phyloP scores from a whole-genome alignment of 2,329 filamentous ascomycete genomes.

The Bipolaris victoriae region DNA sequence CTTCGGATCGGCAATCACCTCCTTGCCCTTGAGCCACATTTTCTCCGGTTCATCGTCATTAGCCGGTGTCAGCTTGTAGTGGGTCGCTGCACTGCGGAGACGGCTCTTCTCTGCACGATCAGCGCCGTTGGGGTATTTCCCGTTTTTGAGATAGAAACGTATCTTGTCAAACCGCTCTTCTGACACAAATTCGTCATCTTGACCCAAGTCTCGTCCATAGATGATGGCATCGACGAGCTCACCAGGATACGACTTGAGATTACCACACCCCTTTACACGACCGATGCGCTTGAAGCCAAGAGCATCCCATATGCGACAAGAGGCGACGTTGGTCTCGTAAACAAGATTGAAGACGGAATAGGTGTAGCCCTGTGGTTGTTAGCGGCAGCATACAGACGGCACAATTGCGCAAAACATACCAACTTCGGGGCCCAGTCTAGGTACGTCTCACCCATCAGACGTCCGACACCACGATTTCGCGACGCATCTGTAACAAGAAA shows the following conservation, averaged over 20 bases:
- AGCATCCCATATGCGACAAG: slow-evolving; percentile 89
- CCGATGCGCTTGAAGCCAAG: slow-evolving; percentile 93
- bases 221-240: slow-evolving; percentile 59
- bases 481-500: slow-evolving; percentile 58
- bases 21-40: slow-evolving; percentile 96
- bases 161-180: slow-evolving; percentile 99
- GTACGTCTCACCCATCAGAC: slow-evolving; percentile 60
- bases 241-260: slow-evolving; percentile 54
- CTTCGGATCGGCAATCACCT: slow-evolving; percentile 89
- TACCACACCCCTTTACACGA: slow-evolving; percentile 66
- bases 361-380: slow-evolving; percentile 69
- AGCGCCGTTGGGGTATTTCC: slow-evolving; percentile 89
- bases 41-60: slow-evolving; percentile 58
- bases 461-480: slow-evolving; percentile 57
- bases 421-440: slow-evolving; percentile 61
- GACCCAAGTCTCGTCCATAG: slow-evolving; percentile 65
- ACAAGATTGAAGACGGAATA: slow-evolving; percentile 95
- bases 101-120: slow-evolving; percentile 95
- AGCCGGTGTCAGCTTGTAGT: slow-evolving; percentile 78
- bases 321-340: slow-evolving; percentile 91
- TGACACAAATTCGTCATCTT: slow-evolving; percentile 81
- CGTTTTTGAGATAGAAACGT: slow-evolving; percentile 93
- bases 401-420: slow-evolving; percentile 30
- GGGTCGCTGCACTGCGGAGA: slow-evolving; percentile 88
- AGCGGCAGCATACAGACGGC: not conserved